Percentiles rank a stretch among this genome's conserved stretches.
phyloP scores from a whole-genome alignment of 1,139 yeast species.

The Geotrichum citri-aurantii region DNA sequence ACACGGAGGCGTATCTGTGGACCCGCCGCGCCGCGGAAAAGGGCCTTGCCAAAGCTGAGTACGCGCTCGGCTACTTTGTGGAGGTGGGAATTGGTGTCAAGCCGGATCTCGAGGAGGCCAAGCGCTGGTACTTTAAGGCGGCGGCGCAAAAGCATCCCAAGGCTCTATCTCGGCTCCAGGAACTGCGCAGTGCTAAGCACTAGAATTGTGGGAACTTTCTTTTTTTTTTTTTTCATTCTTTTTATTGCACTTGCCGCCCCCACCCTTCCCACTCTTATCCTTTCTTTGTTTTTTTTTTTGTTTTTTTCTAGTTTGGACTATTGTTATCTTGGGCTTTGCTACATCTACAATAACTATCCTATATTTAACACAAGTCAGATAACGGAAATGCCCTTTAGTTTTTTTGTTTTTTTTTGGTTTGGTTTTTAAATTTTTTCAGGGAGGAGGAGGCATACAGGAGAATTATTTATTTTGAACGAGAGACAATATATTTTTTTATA shows the following conservation, averaged over 20 bases:
- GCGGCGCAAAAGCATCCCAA: conserved; percentile 55
- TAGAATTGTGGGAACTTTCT: neutral
- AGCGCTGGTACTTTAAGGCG: conserved; percentile 52
- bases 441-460: too few species aligned
- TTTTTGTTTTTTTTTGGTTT: too few species aligned
- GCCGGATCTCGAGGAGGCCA: conserved; percentile 44
- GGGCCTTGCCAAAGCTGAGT: conserved; percentile 75
- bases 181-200: conserved; percentile 14
- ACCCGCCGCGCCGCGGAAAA: conserved; percentile 80
- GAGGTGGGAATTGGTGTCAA: conserved; percentile 73
- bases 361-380: too few species aligned
- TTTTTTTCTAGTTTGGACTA: too few species aligned
- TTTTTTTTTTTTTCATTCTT: neutral
- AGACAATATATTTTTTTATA: neutral
- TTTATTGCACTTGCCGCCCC: too few species aligned
- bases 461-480: neutral
- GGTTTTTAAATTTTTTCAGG: neutral
- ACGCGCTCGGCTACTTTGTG: conserved; percentile 72
- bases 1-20: conserved; percentile 82
- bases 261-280: too few species aligned
- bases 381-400: too few species aligned
- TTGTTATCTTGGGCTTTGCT: too few species aligned
- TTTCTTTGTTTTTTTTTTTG: too few species aligned
- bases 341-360: too few species aligned
- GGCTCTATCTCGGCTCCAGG: conserved; percentile 43